Evolutionary conservation across 768 basidiomycete species (phyloP), one percentile per base, ranked within the genome.

Genomic region (Amanita subjunquillea): DNA sequence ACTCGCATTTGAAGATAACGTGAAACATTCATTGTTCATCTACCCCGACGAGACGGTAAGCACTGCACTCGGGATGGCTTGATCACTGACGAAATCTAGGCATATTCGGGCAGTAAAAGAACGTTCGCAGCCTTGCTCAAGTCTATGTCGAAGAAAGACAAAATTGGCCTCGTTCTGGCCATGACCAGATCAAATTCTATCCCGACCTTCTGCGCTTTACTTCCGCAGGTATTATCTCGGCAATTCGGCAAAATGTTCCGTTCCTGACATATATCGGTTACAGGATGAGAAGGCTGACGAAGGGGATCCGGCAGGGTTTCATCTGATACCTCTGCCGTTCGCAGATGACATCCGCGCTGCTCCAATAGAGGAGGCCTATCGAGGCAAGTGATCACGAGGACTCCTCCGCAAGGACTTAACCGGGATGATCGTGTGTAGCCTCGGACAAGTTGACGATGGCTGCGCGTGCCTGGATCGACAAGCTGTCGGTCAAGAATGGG

Each of bases 281-380:
- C 38, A 93, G 83, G 83, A 77, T 53, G 91, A 96, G 64, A 77
- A 76, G 44, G 58, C 69, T 32, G 82, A 85, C 59, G 80, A 83
- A 30, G 77, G 75, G 8, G 90, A 87, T 39, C 91, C 96, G 32
- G 82, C 89, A 1, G 96, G 96, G 4, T 87, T 98, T 60, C 93
- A 98, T 65, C 72, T 98, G 48, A 85, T 97, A 54, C 86, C 87
- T 13, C 65, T 97, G n/a, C 94, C 95, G 0, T 99, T 88, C 63
- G 87, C 89, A 3, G 96, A 99, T 62, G 96, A 99, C 60, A 86
- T 98, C 46, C 82, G 96, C 45, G 73, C 75, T 17, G 87, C 87
- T 5, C 83, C 87, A 2, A 67, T 92, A 9, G 78, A 83, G 17
- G 73, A 79, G 51, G 83, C 74, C 6, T 71, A 75, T 58, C 74